Percentiles rank a stretch among this genome's conserved stretches.
These are phyloP conservation scores for Sporothrix pallida DNA, from an alignment of 2,329 filamentous ascomycete genomes.

Conservation along the genomic window DNA sequence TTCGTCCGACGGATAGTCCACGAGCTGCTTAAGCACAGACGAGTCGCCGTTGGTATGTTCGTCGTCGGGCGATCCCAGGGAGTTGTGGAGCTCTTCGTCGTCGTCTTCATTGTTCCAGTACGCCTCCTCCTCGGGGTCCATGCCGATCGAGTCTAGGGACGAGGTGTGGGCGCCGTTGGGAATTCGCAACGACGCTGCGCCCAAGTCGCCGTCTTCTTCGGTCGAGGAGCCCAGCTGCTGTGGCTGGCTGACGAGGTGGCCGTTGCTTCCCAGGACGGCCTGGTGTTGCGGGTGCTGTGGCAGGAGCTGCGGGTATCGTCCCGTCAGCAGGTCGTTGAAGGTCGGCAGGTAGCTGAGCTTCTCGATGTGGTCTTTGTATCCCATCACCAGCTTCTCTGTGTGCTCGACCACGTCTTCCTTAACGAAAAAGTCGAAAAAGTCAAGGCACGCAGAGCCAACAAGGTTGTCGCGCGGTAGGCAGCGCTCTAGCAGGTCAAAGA, in stretches of 20 bases:
- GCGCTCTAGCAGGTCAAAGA: constrained; percentile 80
- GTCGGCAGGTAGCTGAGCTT: constrained; percentile 82
- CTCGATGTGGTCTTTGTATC: constrained; percentile 78
- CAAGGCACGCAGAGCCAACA: constrained; percentile 89
- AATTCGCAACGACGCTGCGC: background rate
- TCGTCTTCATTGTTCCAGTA: constrained; percentile 92
- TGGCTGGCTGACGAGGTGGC: background rate
- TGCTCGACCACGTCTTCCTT: constrained; percentile 81
- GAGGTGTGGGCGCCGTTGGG: constrained; percentile 30
- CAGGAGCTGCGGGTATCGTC: constrained; percentile 28
- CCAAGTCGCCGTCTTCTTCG: constrained; percentile 8
- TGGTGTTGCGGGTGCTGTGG: constrained; percentile 62
- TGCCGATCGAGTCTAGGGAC: constrained; percentile 43
- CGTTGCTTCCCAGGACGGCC: constrained; percentile 47
- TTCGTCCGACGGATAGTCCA: constrained; percentile 93
- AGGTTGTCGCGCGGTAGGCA: constrained; percentile 93
- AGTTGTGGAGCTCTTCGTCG: constrained; percentile 54
- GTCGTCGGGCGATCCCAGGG: constrained; percentile 41
- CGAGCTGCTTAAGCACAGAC: constrained; percentile 71
- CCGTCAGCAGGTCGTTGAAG: constrained; percentile 72
- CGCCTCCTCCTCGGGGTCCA: constrained; percentile 86
- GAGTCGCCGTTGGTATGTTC: constrained; percentile 65
- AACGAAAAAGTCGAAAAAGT: constrained; percentile 90
- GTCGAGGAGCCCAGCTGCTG: background rate
- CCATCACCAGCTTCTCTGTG: constrained; percentile 82